Evolutionary conservation across 2,329 filamentous ascomycete species (phyloP).

Genomic region (Elsinoe batatas): DNA sequence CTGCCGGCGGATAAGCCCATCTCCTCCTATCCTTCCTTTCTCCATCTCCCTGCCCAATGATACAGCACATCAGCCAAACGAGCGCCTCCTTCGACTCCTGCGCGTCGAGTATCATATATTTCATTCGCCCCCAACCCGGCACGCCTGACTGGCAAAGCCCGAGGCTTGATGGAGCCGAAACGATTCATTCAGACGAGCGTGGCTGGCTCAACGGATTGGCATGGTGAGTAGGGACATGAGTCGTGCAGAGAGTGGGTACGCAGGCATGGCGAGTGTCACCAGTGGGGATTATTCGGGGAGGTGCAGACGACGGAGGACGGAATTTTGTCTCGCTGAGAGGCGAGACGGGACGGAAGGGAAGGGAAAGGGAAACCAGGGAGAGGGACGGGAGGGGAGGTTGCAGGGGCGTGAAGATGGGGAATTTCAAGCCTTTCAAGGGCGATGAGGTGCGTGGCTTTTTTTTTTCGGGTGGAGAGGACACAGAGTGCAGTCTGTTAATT

Average conservation of each 20-base stretch:
- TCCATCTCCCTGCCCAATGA: background rate
- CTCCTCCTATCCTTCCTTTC: background rate
- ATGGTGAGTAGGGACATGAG: background rate
- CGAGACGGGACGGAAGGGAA: background rate
- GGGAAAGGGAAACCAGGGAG: background rate
- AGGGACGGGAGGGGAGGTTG: background rate
- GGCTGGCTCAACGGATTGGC: constrained; percentile 6
- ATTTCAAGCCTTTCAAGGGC: background rate
- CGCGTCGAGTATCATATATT: too few relatives aligned
- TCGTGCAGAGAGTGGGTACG: background rate
- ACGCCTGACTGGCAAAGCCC: background rate
- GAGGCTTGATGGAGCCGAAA: background rate
- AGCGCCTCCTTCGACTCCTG: background rate
- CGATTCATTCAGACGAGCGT: background rate
- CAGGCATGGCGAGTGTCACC: background rate
- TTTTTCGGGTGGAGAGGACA: background rate
- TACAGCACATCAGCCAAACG: background rate
- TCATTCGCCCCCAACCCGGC: background rate
- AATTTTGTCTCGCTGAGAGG: background rate
- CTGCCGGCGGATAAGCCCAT: background rate
- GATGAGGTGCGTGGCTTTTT: background rate
- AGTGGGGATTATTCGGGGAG: too few relatives aligned
- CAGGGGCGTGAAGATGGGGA: background rate
- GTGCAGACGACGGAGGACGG: too few relatives aligned
- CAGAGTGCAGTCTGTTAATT: background rate